Percentiles rank a stretch among this genome's conserved stretches.
Evolutionary conservation across 306 rosid genomes (phyloP).

Genomic region (Lotus japonicus): DNA sequence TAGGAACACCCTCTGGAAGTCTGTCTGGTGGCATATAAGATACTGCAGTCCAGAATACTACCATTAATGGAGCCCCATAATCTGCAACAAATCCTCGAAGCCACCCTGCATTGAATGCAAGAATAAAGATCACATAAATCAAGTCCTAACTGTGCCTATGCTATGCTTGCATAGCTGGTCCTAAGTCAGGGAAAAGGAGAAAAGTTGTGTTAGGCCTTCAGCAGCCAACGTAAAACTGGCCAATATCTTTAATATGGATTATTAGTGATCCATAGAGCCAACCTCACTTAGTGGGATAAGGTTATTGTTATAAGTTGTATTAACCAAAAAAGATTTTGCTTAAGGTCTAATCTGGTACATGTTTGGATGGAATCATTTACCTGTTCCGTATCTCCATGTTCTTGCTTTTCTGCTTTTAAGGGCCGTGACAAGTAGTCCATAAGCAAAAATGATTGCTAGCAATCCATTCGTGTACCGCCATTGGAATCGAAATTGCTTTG

Average conservation of each 20-base stretch:
- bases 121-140: conserved; percentile 7
- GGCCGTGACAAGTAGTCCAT: conserved; percentile 57
- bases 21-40: conserved; percentile 50
- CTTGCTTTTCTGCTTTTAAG: conserved; percentile 78
- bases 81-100: conserved; percentile 71
- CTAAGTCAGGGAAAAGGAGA: too few relatives aligned
- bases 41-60: conserved; percentile 65
- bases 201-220: too few relatives aligned
- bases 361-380: conserved; percentile 31
- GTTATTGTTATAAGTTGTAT: too few relatives aligned
- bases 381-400: conserved; percentile 81
- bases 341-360: neutral
- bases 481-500: conserved; percentile 43
- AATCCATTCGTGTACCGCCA: conserved; percentile 79
- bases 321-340: neutral
- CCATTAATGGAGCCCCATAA: conserved; percentile 85
- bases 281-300: too few relatives aligned
- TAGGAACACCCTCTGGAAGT: conserved; percentile 66
- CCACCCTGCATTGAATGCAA: conserved; percentile 44
- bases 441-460: conserved; percentile 58
- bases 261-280: neutral
- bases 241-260: neutral
- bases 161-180: too few relatives aligned
- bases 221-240: too few relatives aligned
- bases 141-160: neutral